phyloP scores from a whole-genome alignment of 768 basidiomycete genomes.

The Boletellus emodensis region DNA sequence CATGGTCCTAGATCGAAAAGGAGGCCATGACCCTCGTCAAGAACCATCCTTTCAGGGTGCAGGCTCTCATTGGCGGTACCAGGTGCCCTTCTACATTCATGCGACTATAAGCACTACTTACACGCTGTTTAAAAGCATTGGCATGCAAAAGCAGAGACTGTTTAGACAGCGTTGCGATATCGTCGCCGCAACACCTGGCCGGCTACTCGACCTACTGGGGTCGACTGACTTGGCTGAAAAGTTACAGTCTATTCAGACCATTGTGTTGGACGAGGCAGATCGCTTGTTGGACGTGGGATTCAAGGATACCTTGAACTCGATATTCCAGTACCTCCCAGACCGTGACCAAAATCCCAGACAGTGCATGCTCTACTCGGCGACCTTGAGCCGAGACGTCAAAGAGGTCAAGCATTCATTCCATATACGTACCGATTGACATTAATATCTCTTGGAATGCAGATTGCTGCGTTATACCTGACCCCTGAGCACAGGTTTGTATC shows the following conservation, averaged over 20 bases:
- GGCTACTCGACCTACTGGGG: slow-evolving; percentile 67
- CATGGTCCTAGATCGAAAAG: slow-evolving; percentile 51
- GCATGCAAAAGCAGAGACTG: slow-evolving; percentile 26
- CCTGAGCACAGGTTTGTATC: slow-evolving; percentile 45
- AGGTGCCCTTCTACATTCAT: slow-evolving; percentile 30
- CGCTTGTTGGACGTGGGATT: slow-evolving; percentile 73
- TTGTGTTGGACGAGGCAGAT: slow-evolving; percentile 75
- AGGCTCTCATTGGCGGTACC: slow-evolving; percentile 54
- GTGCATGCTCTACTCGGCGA: slow-evolving; percentile 70
- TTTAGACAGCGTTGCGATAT: slow-evolving; percentile 41
- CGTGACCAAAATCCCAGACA: slow-evolving; percentile 53
- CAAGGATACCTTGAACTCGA: slow-evolving; percentile 61
- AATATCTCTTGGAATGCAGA: slow-evolving; percentile 11
- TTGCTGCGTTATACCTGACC: slow-evolving; percentile 25
- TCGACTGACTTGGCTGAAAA: slow-evolving; percentile 36
- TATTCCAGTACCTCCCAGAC: slow-evolving; percentile 42
- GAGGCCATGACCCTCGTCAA: slow-evolving; percentile 49
- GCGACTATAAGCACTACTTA: background rate
- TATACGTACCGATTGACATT: background rate
- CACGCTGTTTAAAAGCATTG: slow-evolving; percentile 14
- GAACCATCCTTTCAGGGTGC: slow-evolving; percentile 41
- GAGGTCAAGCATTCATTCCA: slow-evolving; percentile 31
- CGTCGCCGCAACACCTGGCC: slow-evolving; percentile 71
- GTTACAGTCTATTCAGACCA: slow-evolving; percentile 37
- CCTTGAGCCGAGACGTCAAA: slow-evolving; percentile 66